A percentile compares a stretch with the other conserved stretches of the same genome.
Conservation (phyloP, 1,284 basidiomycete genomes). For the Hymenochaete sp. region DNA sequence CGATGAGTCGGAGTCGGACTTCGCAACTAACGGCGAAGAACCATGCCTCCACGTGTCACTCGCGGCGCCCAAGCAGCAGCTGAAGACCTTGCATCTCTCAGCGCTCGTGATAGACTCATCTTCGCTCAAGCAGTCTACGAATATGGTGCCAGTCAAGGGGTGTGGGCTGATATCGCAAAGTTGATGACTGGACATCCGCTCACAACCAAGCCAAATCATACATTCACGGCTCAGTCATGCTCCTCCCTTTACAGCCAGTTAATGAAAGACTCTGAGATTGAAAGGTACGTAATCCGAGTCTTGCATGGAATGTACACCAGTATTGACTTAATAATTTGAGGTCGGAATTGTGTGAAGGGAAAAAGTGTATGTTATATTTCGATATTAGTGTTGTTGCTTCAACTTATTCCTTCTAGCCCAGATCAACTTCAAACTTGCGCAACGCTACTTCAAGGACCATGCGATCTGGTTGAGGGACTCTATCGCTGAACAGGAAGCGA, state of each 20-base stretch:
- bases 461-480: slow-evolving; percentile 60
- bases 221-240: slow-evolving; percentile 69
- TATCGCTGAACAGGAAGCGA: slow-evolving; percentile 63
- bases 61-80: slow-evolving; percentile 14
- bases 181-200: slow-evolving; percentile 62
- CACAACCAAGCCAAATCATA: slow-evolving; percentile 48
- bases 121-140: slow-evolving; percentile 82
- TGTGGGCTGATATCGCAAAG: slow-evolving; percentile 65
- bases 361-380: slow-evolving; percentile 23
- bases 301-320: not conserved
- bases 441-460: slow-evolving; percentile 61
- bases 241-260: slow-evolving; percentile 56
- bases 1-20: no score
- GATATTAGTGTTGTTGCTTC: not conserved
- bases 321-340: slow-evolving; percentile 4
- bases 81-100: slow-evolving; percentile 27
- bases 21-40: no score
- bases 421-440: slow-evolving; percentile 59
- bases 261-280: slow-evolving; percentile 58
- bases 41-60: slow-evolving; percentile 17
- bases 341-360: slow-evolving; percentile 14
- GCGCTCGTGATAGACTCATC: slow-evolving; percentile 58
- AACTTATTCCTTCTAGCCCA: slow-evolving; percentile 30
- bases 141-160: slow-evolving; percentile 49
- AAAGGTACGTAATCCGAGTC: slow-evolving; percentile 41